Percentiles rank a stretch among this genome's conserved stretches.
phyloP scores from a whole-genome alignment of 805 yeast genomes.

The Cyberlindnera maclurae region DNA sequence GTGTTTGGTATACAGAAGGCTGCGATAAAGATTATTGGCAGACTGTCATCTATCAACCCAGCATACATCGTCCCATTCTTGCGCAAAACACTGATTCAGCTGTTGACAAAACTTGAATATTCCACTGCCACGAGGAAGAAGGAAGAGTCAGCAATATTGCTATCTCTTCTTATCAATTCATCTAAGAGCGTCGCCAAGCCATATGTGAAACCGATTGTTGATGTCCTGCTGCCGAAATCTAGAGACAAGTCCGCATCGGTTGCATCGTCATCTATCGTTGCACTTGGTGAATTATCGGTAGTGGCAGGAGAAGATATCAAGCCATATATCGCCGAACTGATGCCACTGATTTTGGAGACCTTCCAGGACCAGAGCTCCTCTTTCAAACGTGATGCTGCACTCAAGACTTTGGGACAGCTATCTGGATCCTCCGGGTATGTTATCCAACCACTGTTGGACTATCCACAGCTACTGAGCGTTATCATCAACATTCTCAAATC shows the following conservation, averaged over 20 bases:
- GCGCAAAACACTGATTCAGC: conserved; percentile 77
- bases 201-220: conserved; percentile 85
- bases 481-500: conserved; percentile 75
- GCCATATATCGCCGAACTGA: conserved; percentile 62
- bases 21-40: conserved; percentile 73
- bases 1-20: conserved; percentile 73
- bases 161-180: conserved; percentile 66
- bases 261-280: conserved; percentile 76
- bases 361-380: conserved; percentile 91
- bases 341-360: conserved; percentile 84
- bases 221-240: conserved; percentile 71
- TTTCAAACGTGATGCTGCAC: conserved; percentile 81
- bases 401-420: conserved; percentile 80
- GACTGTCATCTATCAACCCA: conserved; percentile 81
- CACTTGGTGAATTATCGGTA: conserved; percentile 81
- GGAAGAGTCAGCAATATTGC: conserved; percentile 78
- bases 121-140: conserved; percentile 68
- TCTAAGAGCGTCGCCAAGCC: conserved; percentile 84
- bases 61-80: conserved; percentile 93
- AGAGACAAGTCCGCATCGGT: conserved; percentile 71
- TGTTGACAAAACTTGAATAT: conserved; percentile 78
- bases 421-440: conserved; percentile 92
- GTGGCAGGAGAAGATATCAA: conserved; percentile 84
- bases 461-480: conserved; percentile 82
- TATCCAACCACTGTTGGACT: conserved; percentile 84